phyloP scores from a whole-genome alignment of 1,284 basidiomycete genomes.

The Ustilago sp. region DNA sequence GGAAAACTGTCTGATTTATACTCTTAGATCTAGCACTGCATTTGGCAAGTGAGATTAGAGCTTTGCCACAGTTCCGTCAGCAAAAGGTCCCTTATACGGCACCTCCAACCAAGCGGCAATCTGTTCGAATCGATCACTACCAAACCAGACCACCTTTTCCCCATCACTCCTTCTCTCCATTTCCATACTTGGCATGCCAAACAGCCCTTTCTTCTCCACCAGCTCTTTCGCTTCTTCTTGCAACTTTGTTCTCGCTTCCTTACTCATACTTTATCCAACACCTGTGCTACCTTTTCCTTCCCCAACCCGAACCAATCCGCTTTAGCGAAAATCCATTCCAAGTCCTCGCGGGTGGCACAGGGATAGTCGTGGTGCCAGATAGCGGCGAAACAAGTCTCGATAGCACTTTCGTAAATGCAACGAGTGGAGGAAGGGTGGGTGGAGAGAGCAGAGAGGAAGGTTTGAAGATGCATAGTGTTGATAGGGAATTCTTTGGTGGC shows the following conservation, averaged over 20 bases:
- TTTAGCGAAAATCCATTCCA: conserved; percentile 34
- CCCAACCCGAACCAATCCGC: conserved; percentile 17
- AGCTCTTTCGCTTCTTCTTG: conserved; percentile 37
- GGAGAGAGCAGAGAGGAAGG: conserved; percentile 44
- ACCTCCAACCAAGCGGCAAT: conserved; percentile 50
- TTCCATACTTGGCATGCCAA: conserved; percentile 58
- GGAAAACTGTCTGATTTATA: not conserved
- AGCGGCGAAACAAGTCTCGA: conserved; percentile 46
- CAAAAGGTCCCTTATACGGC: conserved; percentile 57
- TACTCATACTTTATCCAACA: conserved; percentile 30
- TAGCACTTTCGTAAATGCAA: conserved; percentile 23
- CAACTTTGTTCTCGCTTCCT: conserved; percentile 22
- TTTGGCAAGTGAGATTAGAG: conserved; percentile 16
- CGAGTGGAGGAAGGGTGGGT: conserved; percentile 8
- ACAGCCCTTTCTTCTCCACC: conserved; percentile 44
- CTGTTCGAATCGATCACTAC: conserved; percentile 59
- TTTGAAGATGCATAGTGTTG: conserved; percentile 56
- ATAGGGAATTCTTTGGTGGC: conserved; percentile 58
- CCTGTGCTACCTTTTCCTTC: conserved; percentile 15
- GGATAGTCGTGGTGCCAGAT: conserved; percentile 55
- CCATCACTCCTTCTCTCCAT: conserved; percentile 35
- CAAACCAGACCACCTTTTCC: conserved; percentile 42
- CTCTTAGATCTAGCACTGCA: not conserved
- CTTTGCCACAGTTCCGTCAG: conserved; percentile 42
- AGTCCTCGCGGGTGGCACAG: conserved; percentile 37